Base-by-base conservation (phyloP, 148 eudicot genomes). In the Camellia lanceoleosa region DNA sequence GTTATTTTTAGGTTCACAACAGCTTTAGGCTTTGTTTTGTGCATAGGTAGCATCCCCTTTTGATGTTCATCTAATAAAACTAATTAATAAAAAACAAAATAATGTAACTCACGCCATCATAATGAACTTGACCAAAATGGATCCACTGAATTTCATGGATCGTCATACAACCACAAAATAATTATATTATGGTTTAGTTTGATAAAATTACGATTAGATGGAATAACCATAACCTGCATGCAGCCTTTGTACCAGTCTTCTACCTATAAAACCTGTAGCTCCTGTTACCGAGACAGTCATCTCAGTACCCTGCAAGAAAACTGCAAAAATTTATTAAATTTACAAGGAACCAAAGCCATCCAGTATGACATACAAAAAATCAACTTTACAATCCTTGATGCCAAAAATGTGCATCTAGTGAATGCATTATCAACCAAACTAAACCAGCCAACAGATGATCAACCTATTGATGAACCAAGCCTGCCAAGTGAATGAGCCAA, bases 201-300 rank as follows among this genome's bases (percentile, higher is more conserved):
- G 13, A 12, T 23, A 55, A 5, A 73, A 20, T 6, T 56, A 55
- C 3, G 8, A 15, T 47, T 65, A 56, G 9, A 20, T 76, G 64
- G 15, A 76, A 52, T 18, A 15, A 75, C 7, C 64, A 12, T 4
- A 75, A 96, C 99, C 98, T 91, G 84, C 89, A 68, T 83, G 86
- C 78, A 96, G 89, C 82, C 91, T 89, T 82, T 92, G 90, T 73
- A 96, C 98, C 91, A 96, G 88, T 79, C 92, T 86, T 85, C 78
- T 90, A 60, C 99, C 99, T 64, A 96, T 85, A 81, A 96, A 96
- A 65, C 99, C 99, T 18, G 99, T 96, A 67, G 98, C 99, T 84
- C 99, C 99, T 0, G 99, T 96, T 78, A 96, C 82, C 43, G 99
- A 93, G 72, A 96, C 97, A 81, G 87, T 88, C 97, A 96, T 89